Percentiles rank a stretch among this genome's conserved stretches.
These are phyloP conservation scores for Lablab purpureus DNA, from an alignment of 306 rosid genomes.

Conservation along the genomic window DNA sequence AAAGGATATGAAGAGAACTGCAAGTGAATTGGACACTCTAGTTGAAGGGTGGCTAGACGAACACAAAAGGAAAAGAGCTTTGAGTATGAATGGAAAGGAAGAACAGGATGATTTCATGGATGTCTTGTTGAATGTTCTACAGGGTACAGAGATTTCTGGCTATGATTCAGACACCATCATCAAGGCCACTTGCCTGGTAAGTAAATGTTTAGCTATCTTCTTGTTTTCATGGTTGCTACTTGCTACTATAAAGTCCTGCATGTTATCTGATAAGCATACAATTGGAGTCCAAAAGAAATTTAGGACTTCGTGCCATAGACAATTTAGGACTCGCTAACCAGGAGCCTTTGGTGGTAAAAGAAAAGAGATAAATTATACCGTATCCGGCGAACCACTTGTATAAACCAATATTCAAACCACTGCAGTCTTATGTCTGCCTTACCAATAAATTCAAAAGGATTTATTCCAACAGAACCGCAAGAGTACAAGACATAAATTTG, in stretches of 20 bases:
- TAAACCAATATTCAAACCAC: not conserved
- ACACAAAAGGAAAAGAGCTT: slow-evolving; percentile 52
- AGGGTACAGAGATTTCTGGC: slow-evolving; percentile 41
- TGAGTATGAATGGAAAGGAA: slow-evolving; percentile 38
- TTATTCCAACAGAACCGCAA: not conserved
- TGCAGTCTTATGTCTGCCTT: not conserved
- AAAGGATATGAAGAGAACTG: slow-evolving; percentile 55
- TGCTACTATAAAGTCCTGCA: not conserved
- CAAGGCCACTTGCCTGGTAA: slow-evolving; percentile 58
- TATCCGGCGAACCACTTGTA: not conserved
- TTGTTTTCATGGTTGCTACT: not conserved
- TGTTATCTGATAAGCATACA: not conserved
- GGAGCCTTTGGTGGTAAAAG: not conserved
- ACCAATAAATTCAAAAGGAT: not conserved
- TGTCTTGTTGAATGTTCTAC: slow-evolving; percentile 47
- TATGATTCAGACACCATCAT: slow-evolving; percentile 55
- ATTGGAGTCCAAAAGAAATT: not conserved
- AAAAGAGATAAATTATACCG: not conserved
- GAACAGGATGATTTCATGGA: slow-evolving; percentile 56
- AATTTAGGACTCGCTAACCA: not conserved
- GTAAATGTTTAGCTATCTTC: slow-evolving; percentile 11
- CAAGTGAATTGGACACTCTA: slow-evolving; percentile 48
- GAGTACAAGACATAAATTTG: slow-evolving; percentile 26
- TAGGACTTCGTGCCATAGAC: not conserved
- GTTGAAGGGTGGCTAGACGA: slow-evolving; percentile 53